Percentiles rank a stretch among this genome's conserved stretches.
These are phyloP conservation scores for Tetraselmis chui DNA, from an alignment of 139 green algal genomes.

Conservation along the genomic window DNA sequence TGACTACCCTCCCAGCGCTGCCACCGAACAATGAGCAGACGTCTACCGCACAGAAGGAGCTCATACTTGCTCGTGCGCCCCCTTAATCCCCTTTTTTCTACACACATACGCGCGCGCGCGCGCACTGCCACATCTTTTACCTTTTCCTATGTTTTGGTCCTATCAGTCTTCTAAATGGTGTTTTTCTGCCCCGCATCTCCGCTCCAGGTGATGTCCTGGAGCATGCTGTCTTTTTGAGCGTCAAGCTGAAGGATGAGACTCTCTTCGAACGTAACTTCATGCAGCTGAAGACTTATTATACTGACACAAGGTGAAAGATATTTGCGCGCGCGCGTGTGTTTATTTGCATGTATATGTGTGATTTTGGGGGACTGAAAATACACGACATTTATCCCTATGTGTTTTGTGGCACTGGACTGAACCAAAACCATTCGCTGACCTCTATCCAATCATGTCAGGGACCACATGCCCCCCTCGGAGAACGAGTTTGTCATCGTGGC, in stretches of 20 bases:
- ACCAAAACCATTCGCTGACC: neutral
- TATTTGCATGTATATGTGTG: no score
- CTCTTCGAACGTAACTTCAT: slow-evolving; percentile 83
- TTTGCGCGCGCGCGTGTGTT: no score
- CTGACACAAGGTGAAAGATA: slow-evolving; percentile 58
- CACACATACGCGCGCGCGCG: neutral
- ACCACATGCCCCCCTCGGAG: slow-evolving; percentile 47
- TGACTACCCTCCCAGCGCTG: slow-evolving; percentile 68
- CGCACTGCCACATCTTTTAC: neutral
- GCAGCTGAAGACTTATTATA: slow-evolving; percentile 86
- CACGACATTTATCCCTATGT: neutral
- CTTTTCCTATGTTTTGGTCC: neutral
- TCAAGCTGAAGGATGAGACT: slow-evolving; percentile 67
- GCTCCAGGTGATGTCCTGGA: slow-evolving; percentile 71
- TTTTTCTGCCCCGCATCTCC: neutral
- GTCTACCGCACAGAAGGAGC: slow-evolving; percentile 59
- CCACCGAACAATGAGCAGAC: slow-evolving; percentile 56
- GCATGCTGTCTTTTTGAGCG: slow-evolving; percentile 70
- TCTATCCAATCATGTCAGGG: slow-evolving; percentile 21
- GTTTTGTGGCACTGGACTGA: neutral
- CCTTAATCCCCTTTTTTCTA: neutral
- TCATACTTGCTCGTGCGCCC: slow-evolving; percentile 62
- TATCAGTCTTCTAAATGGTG: neutral
- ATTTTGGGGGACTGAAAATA: neutral
- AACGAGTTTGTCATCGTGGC: slow-evolving; percentile 63